Conservation (phyloP, 257 asterid species). For the Nicotiana knightiana region DNA sequence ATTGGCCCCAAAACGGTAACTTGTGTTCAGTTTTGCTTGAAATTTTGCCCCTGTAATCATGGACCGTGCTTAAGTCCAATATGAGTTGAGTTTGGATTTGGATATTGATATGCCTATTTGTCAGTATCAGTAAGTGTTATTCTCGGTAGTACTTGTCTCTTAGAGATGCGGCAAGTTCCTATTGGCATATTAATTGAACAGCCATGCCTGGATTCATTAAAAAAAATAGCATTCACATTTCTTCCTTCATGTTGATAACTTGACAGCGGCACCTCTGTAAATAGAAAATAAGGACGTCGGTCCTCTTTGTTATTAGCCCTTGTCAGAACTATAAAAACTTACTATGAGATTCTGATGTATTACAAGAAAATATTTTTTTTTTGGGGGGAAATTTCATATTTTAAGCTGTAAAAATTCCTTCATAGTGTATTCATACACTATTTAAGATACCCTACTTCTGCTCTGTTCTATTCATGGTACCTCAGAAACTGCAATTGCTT, state of each 20-base stretch:
- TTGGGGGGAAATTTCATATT: not conserved
- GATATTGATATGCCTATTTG: not conserved
- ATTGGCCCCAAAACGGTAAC: conserved; percentile 88
- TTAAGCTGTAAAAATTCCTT: not conserved
- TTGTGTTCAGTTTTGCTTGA: not conserved
- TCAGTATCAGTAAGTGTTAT: not conserved
- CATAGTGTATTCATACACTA: not conserved
- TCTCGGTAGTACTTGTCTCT: not conserved
- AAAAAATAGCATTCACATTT: not conserved
- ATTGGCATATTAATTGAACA: not conserved
- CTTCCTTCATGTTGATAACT: not conserved
- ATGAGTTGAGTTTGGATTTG: not conserved
- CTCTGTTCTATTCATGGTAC: not conserved
- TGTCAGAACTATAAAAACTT: not conserved
- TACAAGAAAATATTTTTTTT: not conserved
- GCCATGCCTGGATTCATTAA: not conserved
- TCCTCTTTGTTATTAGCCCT: not conserved
- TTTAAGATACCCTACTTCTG: not conserved
- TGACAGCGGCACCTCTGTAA: not conserved
- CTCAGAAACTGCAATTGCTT: not conserved
- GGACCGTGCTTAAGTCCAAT: not conserved
- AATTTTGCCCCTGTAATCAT: not conserved
- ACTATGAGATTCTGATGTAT: not conserved
- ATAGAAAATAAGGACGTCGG: not conserved
- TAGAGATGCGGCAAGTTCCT: not conserved